Evolutionary conservation across 495 filamentous ascomycete genomes (phyloP).

Genomic region (Hypomontagnella submonticulosa): DNA sequence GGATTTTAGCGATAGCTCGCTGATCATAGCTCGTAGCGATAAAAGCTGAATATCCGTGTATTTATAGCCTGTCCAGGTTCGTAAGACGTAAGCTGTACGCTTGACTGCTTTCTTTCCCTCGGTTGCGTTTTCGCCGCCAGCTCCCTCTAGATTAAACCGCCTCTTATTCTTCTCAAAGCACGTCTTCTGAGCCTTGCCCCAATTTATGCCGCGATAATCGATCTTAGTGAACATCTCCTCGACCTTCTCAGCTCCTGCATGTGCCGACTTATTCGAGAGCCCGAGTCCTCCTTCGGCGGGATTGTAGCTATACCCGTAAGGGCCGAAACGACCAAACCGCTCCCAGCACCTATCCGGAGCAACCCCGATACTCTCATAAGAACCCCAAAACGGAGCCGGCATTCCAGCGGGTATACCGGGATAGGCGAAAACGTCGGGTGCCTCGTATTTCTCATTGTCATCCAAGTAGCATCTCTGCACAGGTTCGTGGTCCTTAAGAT

Average conservation of each 20-base stretch:
- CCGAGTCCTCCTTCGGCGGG: slow-evolving; percentile 77
- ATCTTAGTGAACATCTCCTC: slow-evolving; percentile 71
- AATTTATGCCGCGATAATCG: slow-evolving; percentile 77
- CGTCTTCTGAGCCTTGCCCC: slow-evolving; percentile 77
- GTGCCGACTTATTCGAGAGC: slow-evolving; percentile 73
- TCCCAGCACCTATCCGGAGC: slow-evolving; percentile 85
- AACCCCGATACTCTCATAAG: slow-evolving; percentile 74
- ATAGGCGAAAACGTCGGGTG: slow-evolving; percentile 72
- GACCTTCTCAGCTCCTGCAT: slow-evolving; percentile 71
- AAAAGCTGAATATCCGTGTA: slow-evolving; percentile 55
- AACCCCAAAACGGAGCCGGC: slow-evolving; percentile 79
- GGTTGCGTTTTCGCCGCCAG: slow-evolving; percentile 19
- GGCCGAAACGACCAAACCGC: slow-evolving; percentile 80
- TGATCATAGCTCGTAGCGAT: slow-evolving; percentile 66
- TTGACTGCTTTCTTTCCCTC: slow-evolving; percentile 37
- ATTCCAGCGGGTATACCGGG: slow-evolving; percentile 74
- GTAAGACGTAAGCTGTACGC: slow-evolving; percentile 55
- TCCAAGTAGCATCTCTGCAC: slow-evolving; percentile 77
- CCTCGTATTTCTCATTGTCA: slow-evolving; percentile 60
- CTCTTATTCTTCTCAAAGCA: slow-evolving; percentile 74
- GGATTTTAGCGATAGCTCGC: slow-evolving; percentile 63
- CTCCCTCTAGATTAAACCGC: slow-evolving; percentile 61
- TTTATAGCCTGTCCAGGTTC: slow-evolving; percentile 56
- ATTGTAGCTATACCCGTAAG: slow-evolving; percentile 87
- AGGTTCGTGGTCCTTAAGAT: slow-evolving; percentile 66